Evolutionary conservation across 176 grass and related monocot species (phyloP).

Genomic region (Rhipidocladum racemiflorum): DNA sequence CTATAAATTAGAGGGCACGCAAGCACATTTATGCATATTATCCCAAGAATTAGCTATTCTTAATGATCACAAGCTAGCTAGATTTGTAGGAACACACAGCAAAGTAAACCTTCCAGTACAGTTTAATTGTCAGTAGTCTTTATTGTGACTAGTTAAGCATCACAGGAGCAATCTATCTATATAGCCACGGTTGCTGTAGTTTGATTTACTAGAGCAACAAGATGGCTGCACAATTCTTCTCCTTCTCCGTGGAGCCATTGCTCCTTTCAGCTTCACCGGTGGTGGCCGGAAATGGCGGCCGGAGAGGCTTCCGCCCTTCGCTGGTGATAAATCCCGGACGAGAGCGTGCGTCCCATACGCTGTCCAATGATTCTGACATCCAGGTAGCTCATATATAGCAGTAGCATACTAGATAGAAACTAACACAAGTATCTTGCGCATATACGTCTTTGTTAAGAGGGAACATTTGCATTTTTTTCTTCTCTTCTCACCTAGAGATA

Average conservation of each 20-base stretch:
- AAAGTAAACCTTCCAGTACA: background rate
- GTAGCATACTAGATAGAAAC: background rate
- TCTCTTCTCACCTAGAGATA: background rate
- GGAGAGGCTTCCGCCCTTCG: background rate
- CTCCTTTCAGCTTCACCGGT: background rate
- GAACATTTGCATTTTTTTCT: background rate
- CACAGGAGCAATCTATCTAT: too few relatives aligned
- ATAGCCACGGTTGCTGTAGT: background rate
- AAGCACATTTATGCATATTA: background rate
- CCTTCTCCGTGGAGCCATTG: background rate
- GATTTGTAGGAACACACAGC: background rate
- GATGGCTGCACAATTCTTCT: constrained; percentile 3
- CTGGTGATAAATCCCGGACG: background rate
- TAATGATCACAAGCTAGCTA: background rate
- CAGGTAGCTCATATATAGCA: background rate
- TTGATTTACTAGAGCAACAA: background rate
- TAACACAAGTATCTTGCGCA: background rate
- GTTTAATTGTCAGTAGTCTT: background rate
- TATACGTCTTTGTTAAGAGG: background rate
- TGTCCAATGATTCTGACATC: background rate
- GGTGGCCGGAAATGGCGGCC: background rate
- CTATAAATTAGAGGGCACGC: background rate
- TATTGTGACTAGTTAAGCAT: background rate
- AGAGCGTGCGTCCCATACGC: background rate
- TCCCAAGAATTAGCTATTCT: background rate